These are phyloP conservation scores for Lactarius sanguifluus DNA, from an alignment of 768 basidiomycete species.

Conservation along the genomic window DNA sequence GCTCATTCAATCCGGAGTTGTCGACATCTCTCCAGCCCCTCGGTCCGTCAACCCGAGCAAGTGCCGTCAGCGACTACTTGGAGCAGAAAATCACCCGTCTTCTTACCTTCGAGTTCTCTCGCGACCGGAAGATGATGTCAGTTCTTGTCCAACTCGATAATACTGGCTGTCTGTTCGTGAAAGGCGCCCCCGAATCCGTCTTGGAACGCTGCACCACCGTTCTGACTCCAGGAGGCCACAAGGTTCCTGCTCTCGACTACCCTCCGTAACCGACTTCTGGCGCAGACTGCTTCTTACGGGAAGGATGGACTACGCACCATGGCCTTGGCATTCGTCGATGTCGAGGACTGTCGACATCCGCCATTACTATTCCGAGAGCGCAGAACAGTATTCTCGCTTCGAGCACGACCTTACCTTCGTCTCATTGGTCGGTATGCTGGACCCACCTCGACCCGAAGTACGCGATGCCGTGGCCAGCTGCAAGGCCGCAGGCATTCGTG, in stretches of 20 bases:
- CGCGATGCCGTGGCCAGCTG: constrained; percentile 84
- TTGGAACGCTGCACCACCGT: constrained; percentile 83
- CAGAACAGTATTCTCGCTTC: constrained; percentile 83
- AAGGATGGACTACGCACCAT: constrained; percentile 84
- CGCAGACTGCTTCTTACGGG: constrained; percentile 72
- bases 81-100: constrained; percentile 74
- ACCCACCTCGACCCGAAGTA: constrained; percentile 96
- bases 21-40: constrained; percentile 58
- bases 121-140: constrained; percentile 99
- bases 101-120: constrained; percentile 95
- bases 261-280: constrained; percentile 59
- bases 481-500: constrained; percentile 88
- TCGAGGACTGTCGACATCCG: constrained; percentile 70
- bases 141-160: constrained; percentile 77
- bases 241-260: constrained; percentile 63
- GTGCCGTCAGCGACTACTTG: constrained; percentile 82
- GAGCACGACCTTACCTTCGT: constrained; percentile 93
- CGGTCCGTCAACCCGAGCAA: constrained; percentile 62
- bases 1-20: constrained; percentile 61
- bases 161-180: constrained; percentile 81
- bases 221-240: constrained; percentile 56
- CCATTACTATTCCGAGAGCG: constrained; percentile 79
- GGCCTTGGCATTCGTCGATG: constrained; percentile 84
- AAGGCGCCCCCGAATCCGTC: constrained; percentile 95
- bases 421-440: constrained; percentile 95